phyloP scores from a whole-genome alignment of 148 eudicot genomes.

The Arctostaphylos glauca region DNA sequence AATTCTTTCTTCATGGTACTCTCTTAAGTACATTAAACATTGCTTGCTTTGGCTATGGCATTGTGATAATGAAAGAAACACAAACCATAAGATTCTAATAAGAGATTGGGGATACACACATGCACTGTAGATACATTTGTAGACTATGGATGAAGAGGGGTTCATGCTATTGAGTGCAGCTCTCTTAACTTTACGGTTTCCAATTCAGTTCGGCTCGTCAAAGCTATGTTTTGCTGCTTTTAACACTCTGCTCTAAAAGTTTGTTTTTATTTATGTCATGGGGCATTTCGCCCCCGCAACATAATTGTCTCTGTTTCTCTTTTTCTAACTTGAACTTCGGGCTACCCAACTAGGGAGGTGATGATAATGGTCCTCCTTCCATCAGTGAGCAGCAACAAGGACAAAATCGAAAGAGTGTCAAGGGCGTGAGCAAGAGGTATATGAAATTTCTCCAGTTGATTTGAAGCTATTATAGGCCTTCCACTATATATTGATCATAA shows the following conservation, averaged over 20 bases:
- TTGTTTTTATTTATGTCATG: not conserved
- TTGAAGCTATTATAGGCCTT: not conserved
- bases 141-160: not conserved
- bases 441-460: slow-evolving; percentile 18
- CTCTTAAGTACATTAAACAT: not conserved
- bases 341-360: slow-evolving; percentile 48
- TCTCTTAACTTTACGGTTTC: not conserved
- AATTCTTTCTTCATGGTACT: not conserved
- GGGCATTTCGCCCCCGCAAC: not conserved
- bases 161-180: too few relatives aligned
- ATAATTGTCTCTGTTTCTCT: not conserved
- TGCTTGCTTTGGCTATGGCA: not conserved
- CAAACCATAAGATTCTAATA: not conserved
- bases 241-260: not conserved
- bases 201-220: not conserved
- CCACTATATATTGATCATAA: not conserved
- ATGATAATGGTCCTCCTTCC: slow-evolving; percentile 38
- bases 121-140: not conserved
- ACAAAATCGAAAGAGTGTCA: too few relatives aligned
- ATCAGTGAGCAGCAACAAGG: slow-evolving; percentile 33
- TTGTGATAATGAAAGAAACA: not conserved
- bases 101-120: not conserved
- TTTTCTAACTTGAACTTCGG: slow-evolving; percentile 11
- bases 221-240: not conserved
- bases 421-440: slow-evolving; percentile 46